phyloP scores from a whole-genome alignment of 1,139 yeast species.

The Geotrichum cucujoidarum region DNA sequence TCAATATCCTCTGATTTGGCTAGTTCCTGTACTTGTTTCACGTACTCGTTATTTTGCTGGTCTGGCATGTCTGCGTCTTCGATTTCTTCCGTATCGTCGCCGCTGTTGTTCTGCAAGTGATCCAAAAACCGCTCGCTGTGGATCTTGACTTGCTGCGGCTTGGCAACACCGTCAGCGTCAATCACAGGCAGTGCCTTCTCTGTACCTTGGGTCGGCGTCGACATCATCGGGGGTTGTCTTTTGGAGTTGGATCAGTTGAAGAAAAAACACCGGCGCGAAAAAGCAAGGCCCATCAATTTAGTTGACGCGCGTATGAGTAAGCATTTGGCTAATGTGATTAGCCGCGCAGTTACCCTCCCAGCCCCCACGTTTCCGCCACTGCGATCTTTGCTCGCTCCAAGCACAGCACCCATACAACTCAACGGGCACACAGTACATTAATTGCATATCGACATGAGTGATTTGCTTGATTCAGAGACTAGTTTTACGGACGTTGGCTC shows the following conservation, averaged over 20 bases:
- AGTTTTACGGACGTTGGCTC: conserved; percentile 2
- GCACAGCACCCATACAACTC: too few species aligned
- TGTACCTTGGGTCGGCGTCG: neutral
- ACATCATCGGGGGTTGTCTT: neutral
- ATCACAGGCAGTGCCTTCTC: neutral
- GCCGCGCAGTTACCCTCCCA: neutral
- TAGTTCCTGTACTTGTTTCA: conserved; percentile 6
- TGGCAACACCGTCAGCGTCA: conserved; percentile 7
- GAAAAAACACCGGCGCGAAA: too few species aligned
- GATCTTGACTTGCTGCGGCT: conserved; percentile 12
- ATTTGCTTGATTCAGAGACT: conserved; percentile 1
- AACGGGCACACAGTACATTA: too few species aligned
- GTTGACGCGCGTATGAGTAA: too few species aligned
- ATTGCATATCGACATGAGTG: too few species aligned
- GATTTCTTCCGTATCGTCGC: neutral
- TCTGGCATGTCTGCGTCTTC: neutral
- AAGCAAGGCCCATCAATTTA: too few species aligned
- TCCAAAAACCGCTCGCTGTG: conserved; percentile 11
- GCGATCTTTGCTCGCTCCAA: neutral
- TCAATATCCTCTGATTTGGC: conserved; percentile 12
- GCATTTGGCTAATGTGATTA: neutral
- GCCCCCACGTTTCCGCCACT: neutral
- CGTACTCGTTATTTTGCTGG: neutral
- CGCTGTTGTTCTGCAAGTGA: conserved; percentile 6
- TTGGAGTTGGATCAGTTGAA: neutral